Evolutionary conservation across 1,284 basidiomycete genomes (phyloP).

Genomic region (Cutaneotrichosporon spelunceum): DNA sequence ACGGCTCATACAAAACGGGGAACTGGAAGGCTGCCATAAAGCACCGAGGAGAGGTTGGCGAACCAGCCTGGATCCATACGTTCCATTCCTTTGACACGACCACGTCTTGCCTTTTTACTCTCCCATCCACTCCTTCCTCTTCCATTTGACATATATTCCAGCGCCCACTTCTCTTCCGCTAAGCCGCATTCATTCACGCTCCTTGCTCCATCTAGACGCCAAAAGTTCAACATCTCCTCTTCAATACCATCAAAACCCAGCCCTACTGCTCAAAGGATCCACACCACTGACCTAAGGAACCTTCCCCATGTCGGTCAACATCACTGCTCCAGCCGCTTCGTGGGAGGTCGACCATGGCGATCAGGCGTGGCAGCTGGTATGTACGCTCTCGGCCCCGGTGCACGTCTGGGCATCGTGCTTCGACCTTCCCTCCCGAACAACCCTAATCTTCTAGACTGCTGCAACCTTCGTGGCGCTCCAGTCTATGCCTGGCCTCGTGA

Average conservation of each 20-base stretch:
- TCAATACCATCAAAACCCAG: neutral
- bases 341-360: neutral
- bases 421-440: neutral
- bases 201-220: no score
- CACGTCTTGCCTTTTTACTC: neutral
- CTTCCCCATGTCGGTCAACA: neutral
- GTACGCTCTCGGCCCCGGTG: neutral
- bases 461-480: neutral
- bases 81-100: neutral
- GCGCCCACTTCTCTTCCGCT: no score
- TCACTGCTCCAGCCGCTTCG: neutral
- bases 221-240: neutral
- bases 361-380: neutral
- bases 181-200: no score
- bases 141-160: neutral
- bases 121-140: neutral
- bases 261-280: neutral
- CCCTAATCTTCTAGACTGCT: neutral
- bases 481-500: constrained; percentile 1
- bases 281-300: neutral
- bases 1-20: no score
- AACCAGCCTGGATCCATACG: no score
- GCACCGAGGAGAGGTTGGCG: neutral
- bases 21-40: no score
- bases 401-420: no score